phyloP scores from a whole-genome alignment of 129 eudicot genomes.

The Flaveria sonorensis region DNA sequence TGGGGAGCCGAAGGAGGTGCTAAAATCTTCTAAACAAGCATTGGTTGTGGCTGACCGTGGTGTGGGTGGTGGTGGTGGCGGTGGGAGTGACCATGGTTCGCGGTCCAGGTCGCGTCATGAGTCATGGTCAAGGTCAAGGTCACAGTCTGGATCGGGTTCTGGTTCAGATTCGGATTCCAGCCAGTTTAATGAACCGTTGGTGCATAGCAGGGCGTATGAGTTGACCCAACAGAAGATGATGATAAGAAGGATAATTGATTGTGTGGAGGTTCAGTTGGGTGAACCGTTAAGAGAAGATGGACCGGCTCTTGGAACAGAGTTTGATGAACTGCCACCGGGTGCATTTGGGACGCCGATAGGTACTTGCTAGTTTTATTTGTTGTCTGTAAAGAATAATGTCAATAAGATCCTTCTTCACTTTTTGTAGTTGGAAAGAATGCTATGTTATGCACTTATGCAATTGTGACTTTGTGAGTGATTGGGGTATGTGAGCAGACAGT shows the following conservation, averaged over 20 bases:
- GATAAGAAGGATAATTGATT: constrained; percentile 66
- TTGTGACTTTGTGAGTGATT: constrained; percentile 26
- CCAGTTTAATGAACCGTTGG: constrained; percentile 51
- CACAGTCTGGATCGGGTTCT: constrained; percentile 50
- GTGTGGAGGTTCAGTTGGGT: constrained; percentile 90
- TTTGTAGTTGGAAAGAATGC: constrained; percentile 16
- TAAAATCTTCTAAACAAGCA: constrained; percentile 52
- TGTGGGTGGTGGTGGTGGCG: constrained; percentile 23
- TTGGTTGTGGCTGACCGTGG: constrained; percentile 43
- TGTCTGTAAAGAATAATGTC: constrained; percentile 19
- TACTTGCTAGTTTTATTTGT: constrained; percentile 33
- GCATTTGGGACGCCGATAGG: constrained; percentile 95
- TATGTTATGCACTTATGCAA: constrained; percentile 18
- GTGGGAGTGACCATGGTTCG: constrained; percentile 46
- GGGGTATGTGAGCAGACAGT: not conserved
- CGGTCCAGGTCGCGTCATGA: constrained; percentile 34
- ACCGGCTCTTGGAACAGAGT: constrained; percentile 86
- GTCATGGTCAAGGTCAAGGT: constrained; percentile 34
- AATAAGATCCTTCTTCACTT: not conserved
- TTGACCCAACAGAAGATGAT: constrained; percentile 48
- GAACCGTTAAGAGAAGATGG: constrained; percentile 87
- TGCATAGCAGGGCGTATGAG: constrained; percentile 54
- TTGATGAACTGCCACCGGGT: constrained; percentile 94
- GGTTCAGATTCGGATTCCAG: constrained; percentile 69
- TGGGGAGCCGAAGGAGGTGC: constrained; percentile 32